Evolutionary conservation across 768 basidiomycete species (phyloP).

Genomic region (Panellus pusillus): DNA sequence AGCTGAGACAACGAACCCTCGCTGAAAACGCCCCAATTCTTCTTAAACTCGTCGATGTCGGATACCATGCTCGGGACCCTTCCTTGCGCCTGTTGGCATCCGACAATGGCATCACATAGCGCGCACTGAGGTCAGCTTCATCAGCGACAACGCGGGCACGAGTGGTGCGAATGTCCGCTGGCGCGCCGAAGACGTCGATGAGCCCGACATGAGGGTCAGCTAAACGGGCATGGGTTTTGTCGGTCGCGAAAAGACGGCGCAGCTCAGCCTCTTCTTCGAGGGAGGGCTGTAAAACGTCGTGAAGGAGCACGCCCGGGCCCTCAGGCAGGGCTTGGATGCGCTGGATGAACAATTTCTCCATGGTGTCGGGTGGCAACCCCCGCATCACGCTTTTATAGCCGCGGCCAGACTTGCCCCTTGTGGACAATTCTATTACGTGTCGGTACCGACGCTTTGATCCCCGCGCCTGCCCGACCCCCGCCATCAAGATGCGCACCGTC

Average conservation of each 20-base stretch:
- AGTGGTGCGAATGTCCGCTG: conserved; percentile 47
- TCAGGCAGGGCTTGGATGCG: conserved; percentile 21
- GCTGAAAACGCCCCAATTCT: conserved; percentile 63
- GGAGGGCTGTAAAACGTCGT: conserved; percentile 49
- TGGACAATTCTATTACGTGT: not conserved
- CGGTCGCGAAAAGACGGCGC: conserved; percentile 55
- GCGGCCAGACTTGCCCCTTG: not conserved
- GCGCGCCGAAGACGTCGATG: conserved; percentile 57
- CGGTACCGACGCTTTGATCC: conserved; percentile 5
- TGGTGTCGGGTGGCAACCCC: not conserved
- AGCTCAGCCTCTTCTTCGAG: conserved; percentile 58
- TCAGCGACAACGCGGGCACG: conserved; percentile 48
- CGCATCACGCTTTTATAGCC: not conserved
- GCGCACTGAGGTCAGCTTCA: conserved; percentile 43
- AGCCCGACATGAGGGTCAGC: conserved; percentile 54
- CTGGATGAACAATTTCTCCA: conserved; percentile 22
- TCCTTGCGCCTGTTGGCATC: conserved; percentile 46
- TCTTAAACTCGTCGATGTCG: conserved; percentile 57
- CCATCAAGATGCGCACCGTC: not conserved
- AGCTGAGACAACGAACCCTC: conserved; percentile 63
- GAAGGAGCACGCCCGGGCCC: conserved; percentile 36
- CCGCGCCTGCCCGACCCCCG: not conserved
- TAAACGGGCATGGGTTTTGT: conserved; percentile 45
- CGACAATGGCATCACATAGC: conserved; percentile 56
- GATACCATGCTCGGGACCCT: conserved; percentile 50